Evolutionary conservation across 768 basidiomycete genomes (phyloP), one percentile per base, ranked within the genome.

Genomic region (Mycena alexandri): DNA sequence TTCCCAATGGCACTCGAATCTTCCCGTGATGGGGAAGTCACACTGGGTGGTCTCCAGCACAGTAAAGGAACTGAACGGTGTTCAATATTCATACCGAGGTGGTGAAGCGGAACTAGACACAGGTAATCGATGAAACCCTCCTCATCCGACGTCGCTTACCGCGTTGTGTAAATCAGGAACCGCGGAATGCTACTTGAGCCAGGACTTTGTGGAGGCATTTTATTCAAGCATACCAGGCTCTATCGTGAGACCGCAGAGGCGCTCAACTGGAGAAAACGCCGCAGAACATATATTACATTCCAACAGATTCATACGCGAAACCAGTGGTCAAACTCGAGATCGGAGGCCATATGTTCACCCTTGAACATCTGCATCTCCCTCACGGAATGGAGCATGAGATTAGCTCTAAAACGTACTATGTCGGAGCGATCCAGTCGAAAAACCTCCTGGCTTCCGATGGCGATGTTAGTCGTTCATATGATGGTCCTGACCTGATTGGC

Each of bases 261-360:
- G n/a, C n/a, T n/a, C n/a, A n/a, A n/a, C n/a, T n/a, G n/a, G n/a
- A n/a, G n/a, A n/a, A n/a, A n/a, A n/a, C 34, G 34, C 5, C 34
- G 51, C 51, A 52, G 29, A 52, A 33, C 33, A 19, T 34, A 11
- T 52, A 52, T 29, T 52, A 33, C 19, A 52, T 52, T 19, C 51
- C 51, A 34, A 16, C 19, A 17, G 29, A 34, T 52, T 52, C 51
- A 17, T 33, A 17, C 25, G 51, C 29, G 19, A 17, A 17, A 4
- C 51, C 51, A 8, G 16, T 16, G 13, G 51, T 52, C 51, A 11
- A 16, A 11, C 29, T 52, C 51, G 51, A 52, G 25, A 52, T 52
- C 29, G 51, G 51, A 33, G 51, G 51, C 9, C 51, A 52, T 33
- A 52, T 52, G 51, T 52, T 52, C 51, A 52, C 51, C 5, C 51